phyloP scores from a whole-genome alignment of 2,329 filamentous ascomycete genomes.

The Talaromyces sp. region DNA sequence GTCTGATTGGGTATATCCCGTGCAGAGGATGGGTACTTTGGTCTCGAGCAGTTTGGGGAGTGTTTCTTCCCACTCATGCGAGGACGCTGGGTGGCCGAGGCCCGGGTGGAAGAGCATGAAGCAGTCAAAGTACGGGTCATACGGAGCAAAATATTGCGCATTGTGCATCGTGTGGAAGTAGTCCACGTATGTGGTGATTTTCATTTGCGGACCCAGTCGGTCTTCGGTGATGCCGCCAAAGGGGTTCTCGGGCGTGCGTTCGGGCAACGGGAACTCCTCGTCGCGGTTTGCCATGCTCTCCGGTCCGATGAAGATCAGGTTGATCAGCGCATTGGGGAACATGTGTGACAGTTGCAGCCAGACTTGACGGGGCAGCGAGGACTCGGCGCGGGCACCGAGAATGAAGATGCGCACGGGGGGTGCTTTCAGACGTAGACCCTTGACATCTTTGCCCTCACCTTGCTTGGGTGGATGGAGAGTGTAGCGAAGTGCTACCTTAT shows the following conservation, averaged over 20 bases:
- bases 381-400: constrained; percentile 93
- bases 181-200: constrained; percentile 96
- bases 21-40: constrained; percentile 89
- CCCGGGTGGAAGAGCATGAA: constrained; percentile 97
- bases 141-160: constrained; percentile 84
- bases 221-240: constrained; percentile 95
- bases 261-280: constrained; percentile 83
- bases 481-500: constrained; percentile 73
- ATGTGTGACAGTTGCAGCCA: constrained; percentile 94
- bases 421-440: constrained; percentile 75
- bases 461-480: constrained; percentile 82
- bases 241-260: constrained; percentile 78
- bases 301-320: constrained; percentile 90
- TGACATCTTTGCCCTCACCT: constrained; percentile 69
- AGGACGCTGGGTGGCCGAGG: constrained; percentile 86
- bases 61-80: constrained; percentile 90
- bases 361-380: constrained; percentile 84
- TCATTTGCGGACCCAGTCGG: constrained; percentile 80
- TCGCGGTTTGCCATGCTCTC: constrained; percentile 95
- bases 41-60: constrained; percentile 87
- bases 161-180: constrained; percentile 97
- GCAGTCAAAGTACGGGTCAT: constrained; percentile 97
- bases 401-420: constrained; percentile 90
- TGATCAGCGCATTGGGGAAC: constrained; percentile 87
- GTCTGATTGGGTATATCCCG: constrained; percentile 92